Percentiles rank a stretch among this genome's conserved stretches.
phyloP scores from a whole-genome alignment of 768 basidiomycete genomes.

The Rossbeevera mucosa region DNA sequence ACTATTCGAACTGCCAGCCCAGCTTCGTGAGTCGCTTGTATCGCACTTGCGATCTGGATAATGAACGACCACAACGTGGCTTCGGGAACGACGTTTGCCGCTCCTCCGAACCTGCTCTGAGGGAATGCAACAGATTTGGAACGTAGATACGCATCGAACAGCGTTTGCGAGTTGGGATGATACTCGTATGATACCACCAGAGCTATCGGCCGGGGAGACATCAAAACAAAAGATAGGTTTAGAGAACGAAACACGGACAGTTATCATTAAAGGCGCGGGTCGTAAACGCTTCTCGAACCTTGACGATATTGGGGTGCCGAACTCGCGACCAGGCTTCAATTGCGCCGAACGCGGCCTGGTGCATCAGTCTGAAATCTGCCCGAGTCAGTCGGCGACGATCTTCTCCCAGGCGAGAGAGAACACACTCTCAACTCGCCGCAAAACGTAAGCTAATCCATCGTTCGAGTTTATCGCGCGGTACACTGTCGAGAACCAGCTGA shows the following conservation, averaged over 20 bases:
- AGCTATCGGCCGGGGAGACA: constrained; percentile 42
- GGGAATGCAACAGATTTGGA: constrained; percentile 40
- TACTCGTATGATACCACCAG: constrained; percentile 90
- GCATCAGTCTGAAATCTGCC: constrained; percentile 76
- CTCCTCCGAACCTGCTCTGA: constrained; percentile 35
- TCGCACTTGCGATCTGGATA: constrained; percentile 81
- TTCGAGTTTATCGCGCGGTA: constrained; percentile 75
- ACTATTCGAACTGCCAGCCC: constrained; percentile 78
- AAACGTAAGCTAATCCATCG: constrained; percentile 73
- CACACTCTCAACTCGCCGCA: constrained; percentile 85
- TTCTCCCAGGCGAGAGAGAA: background rate
- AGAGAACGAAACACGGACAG: constrained; percentile 48
- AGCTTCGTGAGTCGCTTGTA: constrained; percentile 79
- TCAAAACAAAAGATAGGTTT: constrained; percentile 7
- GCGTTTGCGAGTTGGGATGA: constrained; percentile 76
- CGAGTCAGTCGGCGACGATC: constrained; percentile 1
- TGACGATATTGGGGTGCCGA: constrained; percentile 80
- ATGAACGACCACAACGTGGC: constrained; percentile 89
- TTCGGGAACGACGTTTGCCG: constrained; percentile 51
- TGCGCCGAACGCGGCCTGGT: constrained; percentile 73
- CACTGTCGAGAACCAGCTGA: constrained; percentile 78
- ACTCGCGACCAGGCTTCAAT: constrained; percentile 86
- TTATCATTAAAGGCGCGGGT: constrained; percentile 88
- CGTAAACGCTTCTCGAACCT: constrained; percentile 89
- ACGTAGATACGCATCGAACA: constrained; percentile 75